Conservation (phyloP, 129 eudicot species). For the Smallanthus sonchifolius region DNA sequence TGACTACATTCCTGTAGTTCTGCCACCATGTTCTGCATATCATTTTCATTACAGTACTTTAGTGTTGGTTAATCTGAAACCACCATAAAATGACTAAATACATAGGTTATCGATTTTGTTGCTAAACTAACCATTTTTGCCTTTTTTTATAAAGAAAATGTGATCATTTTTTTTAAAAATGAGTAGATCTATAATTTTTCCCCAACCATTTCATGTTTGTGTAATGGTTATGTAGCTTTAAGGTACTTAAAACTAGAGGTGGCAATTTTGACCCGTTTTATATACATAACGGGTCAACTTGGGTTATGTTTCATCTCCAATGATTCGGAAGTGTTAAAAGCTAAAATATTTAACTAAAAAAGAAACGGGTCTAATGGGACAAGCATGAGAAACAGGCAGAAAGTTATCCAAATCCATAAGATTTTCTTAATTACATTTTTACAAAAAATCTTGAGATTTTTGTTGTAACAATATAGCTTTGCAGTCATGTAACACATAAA, state of each 20-base stretch:
- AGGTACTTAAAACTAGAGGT: background rate
- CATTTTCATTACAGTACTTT: conserved; percentile 16
- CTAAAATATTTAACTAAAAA: background rate
- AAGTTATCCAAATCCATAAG: background rate
- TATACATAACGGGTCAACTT: too few species aligned
- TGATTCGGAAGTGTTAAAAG: background rate
- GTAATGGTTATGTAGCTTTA: background rate
- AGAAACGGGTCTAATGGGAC: background rate
- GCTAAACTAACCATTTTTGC: background rate
- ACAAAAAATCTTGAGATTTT: background rate
- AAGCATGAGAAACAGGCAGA: background rate
- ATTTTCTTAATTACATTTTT: background rate
- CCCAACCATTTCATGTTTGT: background rate
- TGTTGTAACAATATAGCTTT: background rate
- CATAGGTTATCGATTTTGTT: background rate
- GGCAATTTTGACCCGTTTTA: background rate
- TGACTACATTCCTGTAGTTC: conserved; percentile 35
- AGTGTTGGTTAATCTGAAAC: background rate
- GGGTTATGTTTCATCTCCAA: background rate
- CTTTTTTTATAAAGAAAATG: background rate
- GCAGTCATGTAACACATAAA: background rate
- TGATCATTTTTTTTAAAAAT: background rate
- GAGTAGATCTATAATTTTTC: background rate
- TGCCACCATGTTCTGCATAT: conserved; percentile 68
- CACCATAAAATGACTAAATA: background rate